These are phyloP conservation scores for Hypoxylon trugodes DNA, from an alignment of 495 filamentous ascomycete species.

Conservation along the genomic window DNA sequence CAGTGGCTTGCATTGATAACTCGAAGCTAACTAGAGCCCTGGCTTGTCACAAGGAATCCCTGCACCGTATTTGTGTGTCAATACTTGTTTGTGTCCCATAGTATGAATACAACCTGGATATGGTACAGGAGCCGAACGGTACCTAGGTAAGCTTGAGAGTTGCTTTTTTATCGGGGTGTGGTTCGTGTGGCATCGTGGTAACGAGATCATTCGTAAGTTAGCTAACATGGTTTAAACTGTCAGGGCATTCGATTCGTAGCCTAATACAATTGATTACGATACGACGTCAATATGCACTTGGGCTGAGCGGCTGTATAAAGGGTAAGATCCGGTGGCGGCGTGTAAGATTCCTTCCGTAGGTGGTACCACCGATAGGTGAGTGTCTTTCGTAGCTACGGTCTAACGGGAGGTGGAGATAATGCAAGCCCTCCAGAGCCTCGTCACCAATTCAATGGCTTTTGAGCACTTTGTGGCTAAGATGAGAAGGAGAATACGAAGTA, in stretches of 20 bases:
- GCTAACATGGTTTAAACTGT: conserved; percentile 16
- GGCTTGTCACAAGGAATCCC: conserved; percentile 24
- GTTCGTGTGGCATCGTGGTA: conserved; percentile 33
- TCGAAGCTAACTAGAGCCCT: conserved; percentile 8
- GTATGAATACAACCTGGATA: conserved; percentile 29
- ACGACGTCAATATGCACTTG: background rate
- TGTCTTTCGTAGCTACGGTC: background rate
- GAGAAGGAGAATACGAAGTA: background rate
- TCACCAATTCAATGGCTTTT: conserved; percentile 14
- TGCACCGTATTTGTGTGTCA: conserved; percentile 8
- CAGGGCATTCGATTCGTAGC: background rate
- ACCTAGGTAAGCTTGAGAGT: background rate
- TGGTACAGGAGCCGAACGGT: conserved; percentile 22
- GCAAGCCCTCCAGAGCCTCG: conserved; percentile 22
- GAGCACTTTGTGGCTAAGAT: conserved; percentile 9
- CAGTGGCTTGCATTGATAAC: conserved; percentile 23
- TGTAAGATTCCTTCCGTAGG: background rate
- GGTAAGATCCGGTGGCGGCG: conserved; percentile 18
- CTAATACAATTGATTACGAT: background rate
- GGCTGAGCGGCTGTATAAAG: background rate
- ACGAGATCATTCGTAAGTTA: conserved; percentile 26
- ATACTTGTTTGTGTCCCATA: conserved; percentile 13
- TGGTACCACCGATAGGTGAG: background rate
- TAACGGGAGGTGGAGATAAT: conserved; percentile 7
- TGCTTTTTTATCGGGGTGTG: conserved; percentile 18